Evolutionary conservation across 176 grass and related monocot genomes (phyloP), one percentile per base, ranked within the genome.

Genomic region (Triticum urartu): DNA sequence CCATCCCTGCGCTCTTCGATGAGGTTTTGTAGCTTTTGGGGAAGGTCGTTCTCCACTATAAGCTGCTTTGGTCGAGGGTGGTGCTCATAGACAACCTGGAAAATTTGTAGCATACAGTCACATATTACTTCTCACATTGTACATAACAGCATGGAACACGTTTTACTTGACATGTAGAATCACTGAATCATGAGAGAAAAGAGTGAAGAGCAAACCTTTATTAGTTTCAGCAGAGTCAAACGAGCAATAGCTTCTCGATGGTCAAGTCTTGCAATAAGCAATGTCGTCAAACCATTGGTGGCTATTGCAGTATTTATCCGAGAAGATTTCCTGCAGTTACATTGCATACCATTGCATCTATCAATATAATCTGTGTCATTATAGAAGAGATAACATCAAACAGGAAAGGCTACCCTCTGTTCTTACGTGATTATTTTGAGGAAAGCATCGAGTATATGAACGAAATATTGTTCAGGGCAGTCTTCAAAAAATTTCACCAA

Each of bases 371-470:
- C 11, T 24, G 32, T 32, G 32, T 32, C 35, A 88, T 72, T 70
- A 58, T 54, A 30, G 33, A 39, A 74, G 0, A 84, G 66, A 36
- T 35, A 78, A 92, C 35, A 88, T 72, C 21, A 35, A 73, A 34
- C 11, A 75, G 26, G 36, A 85, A 76, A 88, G 22, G 17, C 34
- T 7, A 13, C 28, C 6, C 83, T 83, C 7, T 33, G 67, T 36
- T 64, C 96, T 98, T 94, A 99, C 97, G 90, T 99, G 63, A 96
- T 96, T 87, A 99, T 99, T 71, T 99, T 99, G 90, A 96, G 92
- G 85, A 96, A 99, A 90, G 94, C 90, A 61, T 99, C 97, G 61
- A 99, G 75, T 79, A 91, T 99, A 54, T 99, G 88, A 39, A 92
- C 89, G 63, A 99, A 99, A 85, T 99, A 93, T 89, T 99, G 97